Evolutionary conservation across 1,284 basidiomycete species (phyloP), one percentile per base, ranked within the genome.

Genomic region (Leccinum colubrinum): DNA sequence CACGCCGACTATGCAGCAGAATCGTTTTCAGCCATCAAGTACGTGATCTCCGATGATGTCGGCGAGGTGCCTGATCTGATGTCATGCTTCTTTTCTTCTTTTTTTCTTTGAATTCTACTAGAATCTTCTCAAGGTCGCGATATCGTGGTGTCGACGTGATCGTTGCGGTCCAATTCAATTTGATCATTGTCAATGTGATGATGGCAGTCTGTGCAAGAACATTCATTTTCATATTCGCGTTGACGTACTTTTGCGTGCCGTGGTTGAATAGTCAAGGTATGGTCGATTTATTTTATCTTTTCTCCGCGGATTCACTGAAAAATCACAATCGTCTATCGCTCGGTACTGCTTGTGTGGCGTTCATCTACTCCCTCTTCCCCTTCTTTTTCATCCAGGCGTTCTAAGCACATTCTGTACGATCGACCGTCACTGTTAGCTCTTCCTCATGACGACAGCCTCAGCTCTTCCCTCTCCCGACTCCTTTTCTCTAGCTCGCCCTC

Each of bases 401-500:
- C 55, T 56, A 4, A 37, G 37, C 4, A 56, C 37, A 2, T 56
- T 56, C 37, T 56, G 37, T 41, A 1, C 37, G 9, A 56, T 56
- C 37, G 55, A 27, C 27, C 27, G 27, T 41, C 55, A 41, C 1
- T 50, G 58, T 22, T 3, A 22, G 20, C 2, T 25, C 22, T 25
- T 3, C 27, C 27, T 27, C 27, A 27, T 27, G 27, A 27, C n/a
- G 17, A 54, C 53, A 9, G 3, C 48, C 22, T 37, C 46, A 46
- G 14, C 6, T 22, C 39, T 41, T 8, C 6, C 14, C 22, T 12
- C 11, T 3, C 6, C 20, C 27, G 53, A 56, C 6, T 56, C 61
- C 58, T 60, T 55, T 3, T 68, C 60, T 67, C 64, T 22, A 60
- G 59, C 5, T 58, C 56, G 70, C 64, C 64, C 61, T 61, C 48